Evolutionary conservation across 352 stramenopile genomes (phyloP).

Genomic region (Pythium chondricola): DNA sequence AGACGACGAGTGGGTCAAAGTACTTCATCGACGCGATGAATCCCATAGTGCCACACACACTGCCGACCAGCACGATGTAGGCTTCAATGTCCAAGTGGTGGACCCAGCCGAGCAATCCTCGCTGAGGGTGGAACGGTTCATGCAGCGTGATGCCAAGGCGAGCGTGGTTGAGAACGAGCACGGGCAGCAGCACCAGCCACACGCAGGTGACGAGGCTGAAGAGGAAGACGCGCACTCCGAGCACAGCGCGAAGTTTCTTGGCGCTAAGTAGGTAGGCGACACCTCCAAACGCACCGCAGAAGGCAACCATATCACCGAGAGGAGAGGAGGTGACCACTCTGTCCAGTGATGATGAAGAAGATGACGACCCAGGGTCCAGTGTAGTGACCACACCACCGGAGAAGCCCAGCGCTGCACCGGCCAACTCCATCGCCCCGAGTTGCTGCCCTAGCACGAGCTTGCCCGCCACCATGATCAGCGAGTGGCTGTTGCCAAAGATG

Average conservation of each 20-base stretch:
- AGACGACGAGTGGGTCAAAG: constrained; percentile 56
- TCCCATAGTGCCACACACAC: constrained; percentile 42
- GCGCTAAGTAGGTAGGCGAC: constrained; percentile 40
- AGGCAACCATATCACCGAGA: constrained; percentile 42
- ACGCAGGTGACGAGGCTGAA: constrained; percentile 32
- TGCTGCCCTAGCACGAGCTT: constrained; percentile 37
- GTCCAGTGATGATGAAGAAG: no score
- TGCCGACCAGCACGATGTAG: constrained; percentile 44
- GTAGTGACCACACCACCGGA: constrained; percentile 36
- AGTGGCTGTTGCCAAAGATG: constrained; percentile 55
- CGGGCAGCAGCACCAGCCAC: constrained; percentile 22
- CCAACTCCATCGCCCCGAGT: constrained; percentile 26
- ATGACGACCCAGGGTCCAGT: constrained; percentile 15
- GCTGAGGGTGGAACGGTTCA: constrained; percentile 11
- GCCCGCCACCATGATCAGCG: constrained; percentile 40
- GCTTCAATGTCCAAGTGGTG: constrained; percentile 40
- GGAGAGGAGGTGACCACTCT: constrained; percentile 6
- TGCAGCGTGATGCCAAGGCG: constrained; percentile 13
- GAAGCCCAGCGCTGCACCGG: constrained; percentile 34
- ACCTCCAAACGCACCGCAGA: constrained; percentile 40
- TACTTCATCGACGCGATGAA: constrained; percentile 50
- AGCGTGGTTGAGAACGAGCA: constrained; percentile 19
- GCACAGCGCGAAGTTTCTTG: constrained; percentile 29
- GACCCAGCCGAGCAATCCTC: constrained; percentile 37
- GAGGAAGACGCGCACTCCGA: constrained; percentile 38